These are phyloP conservation scores for Heracleum sosnowskyi DNA, from an alignment of 129 eudicot genomes.

Conservation along the genomic window DNA sequence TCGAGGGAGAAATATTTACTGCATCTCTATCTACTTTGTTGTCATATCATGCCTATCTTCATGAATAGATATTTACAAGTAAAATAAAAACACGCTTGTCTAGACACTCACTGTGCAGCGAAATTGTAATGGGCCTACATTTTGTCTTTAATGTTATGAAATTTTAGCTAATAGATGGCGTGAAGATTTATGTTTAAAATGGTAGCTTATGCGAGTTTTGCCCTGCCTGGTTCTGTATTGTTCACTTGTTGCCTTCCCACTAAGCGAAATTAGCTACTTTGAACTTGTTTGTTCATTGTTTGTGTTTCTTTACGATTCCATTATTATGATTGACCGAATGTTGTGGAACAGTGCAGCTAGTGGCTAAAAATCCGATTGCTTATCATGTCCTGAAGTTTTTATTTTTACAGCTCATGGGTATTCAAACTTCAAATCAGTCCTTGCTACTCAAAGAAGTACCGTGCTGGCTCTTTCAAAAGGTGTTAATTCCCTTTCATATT, in stretches of 20 bases:
- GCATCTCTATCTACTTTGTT: background rate
- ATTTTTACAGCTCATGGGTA: constrained; percentile 2
- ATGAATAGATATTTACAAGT: background rate
- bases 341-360: background rate
- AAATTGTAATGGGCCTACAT: background rate
- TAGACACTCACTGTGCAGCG: background rate
- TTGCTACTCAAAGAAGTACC: constrained; percentile 1
- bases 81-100: background rate
- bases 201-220: background rate
- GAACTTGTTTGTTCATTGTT: background rate
- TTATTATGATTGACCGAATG: background rate
- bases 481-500: constrained; percentile 8
- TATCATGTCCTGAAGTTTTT: background rate
- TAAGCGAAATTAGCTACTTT: background rate
- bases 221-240: background rate
- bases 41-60: background rate
- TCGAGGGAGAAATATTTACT: background rate
- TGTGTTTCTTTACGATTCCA: background rate
- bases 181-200: background rate
- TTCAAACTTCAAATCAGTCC: constrained; percentile 1
- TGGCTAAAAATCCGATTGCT: background rate
- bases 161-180: background rate
- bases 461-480: background rate
- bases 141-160: background rate
- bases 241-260: background rate